Evolutionary conservation across 1,284 basidiomycete genomes (phyloP).

Genomic region (Ustilago loliicola): DNA sequence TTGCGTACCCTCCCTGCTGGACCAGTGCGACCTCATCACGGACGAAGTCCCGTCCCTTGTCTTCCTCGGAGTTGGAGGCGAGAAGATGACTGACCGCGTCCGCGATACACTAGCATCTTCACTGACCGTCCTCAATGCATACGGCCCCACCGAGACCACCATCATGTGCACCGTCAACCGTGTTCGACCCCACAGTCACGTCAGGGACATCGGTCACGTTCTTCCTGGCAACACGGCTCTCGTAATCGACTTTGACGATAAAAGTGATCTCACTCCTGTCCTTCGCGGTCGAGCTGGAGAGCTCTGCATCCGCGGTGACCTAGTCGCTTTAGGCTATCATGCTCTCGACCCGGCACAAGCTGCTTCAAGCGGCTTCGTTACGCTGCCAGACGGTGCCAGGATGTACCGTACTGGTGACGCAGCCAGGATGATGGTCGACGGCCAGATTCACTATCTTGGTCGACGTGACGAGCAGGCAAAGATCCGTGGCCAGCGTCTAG

Average conservation of each 20-base stretch:
- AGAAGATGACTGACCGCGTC: conserved; percentile 76
- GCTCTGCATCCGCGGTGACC: conserved; percentile 74
- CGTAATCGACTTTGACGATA: conserved; percentile 54
- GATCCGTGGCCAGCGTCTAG: conserved; percentile 75
- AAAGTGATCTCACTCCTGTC: conserved; percentile 71
- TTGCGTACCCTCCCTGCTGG: conserved; percentile 75
- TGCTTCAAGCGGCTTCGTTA: conserved; percentile 16
- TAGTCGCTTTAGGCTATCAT: conserved; percentile 75
- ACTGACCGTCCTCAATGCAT: conserved; percentile 74
- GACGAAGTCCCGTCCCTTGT: conserved; percentile 70
- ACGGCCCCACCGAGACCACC: conserved; percentile 74
- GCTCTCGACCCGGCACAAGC: conserved; percentile 16
- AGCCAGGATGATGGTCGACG: conserved; percentile 75
- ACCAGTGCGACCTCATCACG: conserved; percentile 74
- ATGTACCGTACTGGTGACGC: conserved; percentile 22
- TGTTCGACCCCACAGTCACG: conserved; percentile 72
- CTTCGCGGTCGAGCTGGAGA: conserved; percentile 74
- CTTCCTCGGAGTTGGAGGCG: conserved; percentile 75
- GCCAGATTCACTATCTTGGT: conserved; percentile 75
- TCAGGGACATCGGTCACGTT: conserved; percentile 73
- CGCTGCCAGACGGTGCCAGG: conserved; percentile 3
- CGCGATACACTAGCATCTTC: conserved; percentile 75
- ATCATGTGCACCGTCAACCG: conserved; percentile 75
- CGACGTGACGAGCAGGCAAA: conserved; percentile 76
- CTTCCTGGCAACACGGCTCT: conserved; percentile 71